Percentiles rank a stretch among this genome's conserved stretches.
phyloP scores from a whole-genome alignment of 441 rosid species.

The Adansonia grandidieri region DNA sequence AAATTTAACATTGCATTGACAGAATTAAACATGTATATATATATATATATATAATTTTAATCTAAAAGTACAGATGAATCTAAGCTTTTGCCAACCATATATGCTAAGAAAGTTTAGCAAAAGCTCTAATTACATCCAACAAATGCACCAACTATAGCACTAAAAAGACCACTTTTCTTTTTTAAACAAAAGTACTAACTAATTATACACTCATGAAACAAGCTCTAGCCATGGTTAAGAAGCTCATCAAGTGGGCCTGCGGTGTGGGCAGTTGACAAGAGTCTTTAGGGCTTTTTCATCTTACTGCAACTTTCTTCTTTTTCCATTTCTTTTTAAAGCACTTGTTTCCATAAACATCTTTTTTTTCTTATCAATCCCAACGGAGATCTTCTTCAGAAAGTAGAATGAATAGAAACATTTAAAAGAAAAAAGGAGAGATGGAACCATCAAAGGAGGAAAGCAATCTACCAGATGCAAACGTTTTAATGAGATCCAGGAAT shows the following conservation, averaged over 20 bases:
- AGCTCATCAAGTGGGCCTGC: constrained; percentile 25
- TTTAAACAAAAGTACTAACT: constrained; percentile 28
- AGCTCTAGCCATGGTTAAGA: constrained; percentile 4
- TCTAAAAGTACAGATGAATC: constrained; percentile 26
- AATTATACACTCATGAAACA: constrained; percentile 21
- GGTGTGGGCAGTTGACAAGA: too few relatives aligned
- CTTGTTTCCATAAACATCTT: constrained; percentile 33
- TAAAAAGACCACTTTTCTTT: constrained; percentile 22
- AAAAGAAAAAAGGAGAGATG: neutral
- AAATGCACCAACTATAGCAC: constrained; percentile 24
- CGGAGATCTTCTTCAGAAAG: constrained; percentile 13
- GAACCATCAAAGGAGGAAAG: constrained; percentile 27
- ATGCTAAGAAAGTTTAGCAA: neutral
- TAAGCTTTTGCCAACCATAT: constrained; percentile 22
- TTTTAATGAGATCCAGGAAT: constrained; percentile 4
- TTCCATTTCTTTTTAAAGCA: constrained; percentile 42
- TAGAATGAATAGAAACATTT: constrained; percentile 14
- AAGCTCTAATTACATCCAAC: constrained; percentile 26
- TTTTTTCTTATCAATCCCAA: constrained; percentile 24
- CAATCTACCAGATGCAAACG: constrained; percentile 22
- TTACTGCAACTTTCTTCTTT: constrained; percentile 33
- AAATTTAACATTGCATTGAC: neutral
- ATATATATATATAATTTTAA: neutral
- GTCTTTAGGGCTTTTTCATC: constrained; percentile 25
- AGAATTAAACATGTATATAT: neutral